Evolutionary conservation across 768 basidiomycete species (phyloP), one percentile per base, ranked within the genome.

Genomic region (Phlebiopsis flavidoalba): DNA sequence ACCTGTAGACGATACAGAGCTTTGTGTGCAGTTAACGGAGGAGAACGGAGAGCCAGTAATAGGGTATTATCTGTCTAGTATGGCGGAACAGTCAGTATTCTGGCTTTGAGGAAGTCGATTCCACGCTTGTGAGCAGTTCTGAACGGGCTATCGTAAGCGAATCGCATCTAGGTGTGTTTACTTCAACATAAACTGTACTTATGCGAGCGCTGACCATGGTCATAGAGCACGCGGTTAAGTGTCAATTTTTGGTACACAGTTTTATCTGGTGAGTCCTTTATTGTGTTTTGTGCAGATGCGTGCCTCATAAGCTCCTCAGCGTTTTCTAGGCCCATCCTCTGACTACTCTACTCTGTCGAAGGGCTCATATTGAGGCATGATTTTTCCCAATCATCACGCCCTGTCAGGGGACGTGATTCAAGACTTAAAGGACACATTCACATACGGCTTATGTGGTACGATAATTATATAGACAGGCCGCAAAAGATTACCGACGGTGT

Each of bases 361-460:
- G 67, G 69, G 4, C 31, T 4, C 70, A 71, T 47, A 61, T 67
- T 2, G 50, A 58, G 19, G n/a, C n/a, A n/a, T n/a, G n/a, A 63
- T 67, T 52, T 71, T 68, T 37, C 70, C 70, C 0, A 33, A 62
- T 50, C 31, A 63, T n/a, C 61, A 59, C 26, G 19, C 10, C 1
- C 31, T 65, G 10, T 11, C 49, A 2, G 24, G 46, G 11, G 46
- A 58, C 8, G 45, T 33, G 1, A 12, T 67, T 4, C 22, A 60
- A 5, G 61, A 66, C 17, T 37, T 68, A 0, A 55, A 36, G 1
- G 52, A 55, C 4, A 33, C 46, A 0, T 46, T 68, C 15, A 60
- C n/a, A 10, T 66, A 53, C 35, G 53, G 61, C 6, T 24, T 64
- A 0, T 53, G 57, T 48, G 68, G 66, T 70, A 19, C 22, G 63